Conservation (phyloP, 805 yeast genomes). For the Torulaspora maleeae region DNA sequence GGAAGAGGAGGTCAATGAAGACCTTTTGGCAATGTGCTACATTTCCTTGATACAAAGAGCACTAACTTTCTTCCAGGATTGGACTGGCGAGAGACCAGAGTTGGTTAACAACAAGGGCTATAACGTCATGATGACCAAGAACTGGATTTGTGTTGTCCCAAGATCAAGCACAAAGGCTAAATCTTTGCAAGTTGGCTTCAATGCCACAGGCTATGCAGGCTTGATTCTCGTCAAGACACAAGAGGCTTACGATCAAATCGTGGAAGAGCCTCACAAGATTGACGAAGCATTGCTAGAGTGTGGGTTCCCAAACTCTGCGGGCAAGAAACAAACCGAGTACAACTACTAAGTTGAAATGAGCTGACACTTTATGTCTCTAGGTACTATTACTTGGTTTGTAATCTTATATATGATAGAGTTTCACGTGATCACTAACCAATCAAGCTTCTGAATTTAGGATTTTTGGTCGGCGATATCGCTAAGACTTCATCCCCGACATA, state of each 20-base stretch:
- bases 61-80: conserved; percentile 60
- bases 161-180: conserved; percentile 54
- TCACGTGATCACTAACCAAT: conserved; percentile 11
- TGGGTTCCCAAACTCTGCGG: conserved; percentile 63
- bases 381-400: not conserved
- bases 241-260: conserved; percentile 46
- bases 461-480: conserved; percentile 6
- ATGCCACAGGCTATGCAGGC: conserved; percentile 79
- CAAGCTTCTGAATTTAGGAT: not conserved
- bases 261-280: conserved; percentile 42
- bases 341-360: conserved; percentile 41
- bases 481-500: not conserved
- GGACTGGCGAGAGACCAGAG: conserved; percentile 30
- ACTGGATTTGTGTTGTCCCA: conserved; percentile 86
- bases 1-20: conserved; percentile 47
- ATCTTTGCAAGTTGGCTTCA: conserved; percentile 52
- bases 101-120: conserved; percentile 50
- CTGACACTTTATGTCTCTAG: not conserved
- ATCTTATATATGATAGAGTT: not conserved
- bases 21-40: conserved; percentile 61
- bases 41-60: conserved; percentile 67
- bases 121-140: conserved; percentile 74
- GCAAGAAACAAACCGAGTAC: conserved; percentile 55
- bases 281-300: conserved; percentile 53
- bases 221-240: conserved; percentile 68